phyloP scores from a whole-genome alignment of 2,329 filamentous ascomycete genomes.

The Diplodia seriata region DNA sequence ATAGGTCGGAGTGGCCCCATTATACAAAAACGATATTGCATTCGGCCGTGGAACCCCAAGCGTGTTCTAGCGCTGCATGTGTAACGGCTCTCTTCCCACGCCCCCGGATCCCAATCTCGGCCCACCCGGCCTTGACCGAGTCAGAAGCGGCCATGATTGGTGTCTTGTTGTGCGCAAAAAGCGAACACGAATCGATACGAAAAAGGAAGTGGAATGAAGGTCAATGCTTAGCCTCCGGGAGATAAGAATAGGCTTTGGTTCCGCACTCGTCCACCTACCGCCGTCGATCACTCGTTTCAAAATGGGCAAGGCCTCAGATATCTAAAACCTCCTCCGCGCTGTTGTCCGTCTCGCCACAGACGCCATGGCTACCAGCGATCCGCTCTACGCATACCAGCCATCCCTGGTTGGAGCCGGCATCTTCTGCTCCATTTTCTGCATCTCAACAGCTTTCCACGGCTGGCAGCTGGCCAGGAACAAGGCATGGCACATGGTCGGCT shows the following conservation, averaged over 20 bases:
- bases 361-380: conserved; percentile 4
- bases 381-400: conserved; percentile 44
- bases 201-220: neutral
- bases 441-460: conserved; percentile 46
- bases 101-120: neutral
- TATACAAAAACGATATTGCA: neutral
- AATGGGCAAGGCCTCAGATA: neutral
- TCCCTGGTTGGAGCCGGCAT: conserved; percentile 41
- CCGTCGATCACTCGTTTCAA: too few relatives aligned
- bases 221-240: neutral
- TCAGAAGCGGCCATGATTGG: neutral
- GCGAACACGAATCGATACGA: neutral
- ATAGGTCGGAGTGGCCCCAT: neutral
- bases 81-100: neutral
- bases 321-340: neutral
- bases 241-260: neutral
- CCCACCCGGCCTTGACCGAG: neutral
- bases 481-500: conserved; percentile 60
- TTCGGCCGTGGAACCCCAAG: neutral
- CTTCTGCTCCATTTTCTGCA: conserved; percentile 41
- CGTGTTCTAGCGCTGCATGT: neutral
- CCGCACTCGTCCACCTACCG: neutral
- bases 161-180: neutral
- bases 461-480: conserved; percentile 48
- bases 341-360: neutral